Conservation (phyloP, 257 asterid genomes). For the Solanum etuberosum region DNA sequence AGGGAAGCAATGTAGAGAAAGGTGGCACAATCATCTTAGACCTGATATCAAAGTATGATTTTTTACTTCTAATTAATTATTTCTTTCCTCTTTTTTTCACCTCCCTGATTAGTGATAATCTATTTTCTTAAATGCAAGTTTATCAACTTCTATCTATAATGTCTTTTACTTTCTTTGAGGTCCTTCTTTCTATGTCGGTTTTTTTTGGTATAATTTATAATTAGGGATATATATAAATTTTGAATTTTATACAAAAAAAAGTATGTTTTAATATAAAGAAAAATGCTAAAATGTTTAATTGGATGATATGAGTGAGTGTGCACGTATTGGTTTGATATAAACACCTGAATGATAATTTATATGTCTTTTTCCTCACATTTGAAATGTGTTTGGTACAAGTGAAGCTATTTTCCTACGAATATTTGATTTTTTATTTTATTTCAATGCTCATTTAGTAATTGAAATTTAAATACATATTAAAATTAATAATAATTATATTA, state of each 20-base stretch:
- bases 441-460: background rate
- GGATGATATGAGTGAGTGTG: background rate
- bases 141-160: background rate
- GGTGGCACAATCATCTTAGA: slow-evolving; percentile 77
- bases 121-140: background rate
- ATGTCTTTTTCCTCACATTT: background rate
- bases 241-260: too few relatives aligned
- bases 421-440: too few relatives aligned
- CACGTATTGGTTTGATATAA: background rate
- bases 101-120: background rate
- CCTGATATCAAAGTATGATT: slow-evolving; percentile 55
- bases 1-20: slow-evolving; percentile 77
- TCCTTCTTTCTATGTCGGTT: background rate
- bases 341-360: too few relatives aligned
- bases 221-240: too few relatives aligned
- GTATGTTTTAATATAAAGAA: too few relatives aligned
- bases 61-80: background rate
- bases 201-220: too few relatives aligned
- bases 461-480: background rate
- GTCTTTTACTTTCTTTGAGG: background rate
- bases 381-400: background rate
- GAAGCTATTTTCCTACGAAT: background rate
- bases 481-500: background rate
- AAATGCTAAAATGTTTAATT: background rate
- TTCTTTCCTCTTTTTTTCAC: background rate